Evolutionary conservation across 2,329 filamentous ascomycete genomes (phyloP), one percentile per base, ranked within the genome.

Genomic region (Apiospora aurea): DNA sequence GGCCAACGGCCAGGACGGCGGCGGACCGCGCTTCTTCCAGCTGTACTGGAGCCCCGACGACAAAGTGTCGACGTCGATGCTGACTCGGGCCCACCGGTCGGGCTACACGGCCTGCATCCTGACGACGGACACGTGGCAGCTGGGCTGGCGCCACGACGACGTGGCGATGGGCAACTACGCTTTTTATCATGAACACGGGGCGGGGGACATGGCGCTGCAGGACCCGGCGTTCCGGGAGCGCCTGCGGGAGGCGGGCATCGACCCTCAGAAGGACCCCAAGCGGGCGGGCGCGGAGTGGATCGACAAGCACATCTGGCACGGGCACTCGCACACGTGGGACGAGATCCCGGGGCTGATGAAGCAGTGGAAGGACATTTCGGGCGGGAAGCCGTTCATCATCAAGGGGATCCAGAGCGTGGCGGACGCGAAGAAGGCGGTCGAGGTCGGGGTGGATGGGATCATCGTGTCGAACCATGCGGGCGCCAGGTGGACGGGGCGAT

Each of bases 41-140:
- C 82, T 92, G 0, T 92, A 92, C 78, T 87, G 88, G 86, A 88
- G 88, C 1, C 88, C 91, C 71, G 89, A 92, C 74, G 88, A 91
- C 72, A 87, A 88, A 1, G 71, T 72, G 11, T 44, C 71, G 21
- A 46, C 88, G 1, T 88, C 85, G 0, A 79, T 91, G 5, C 80
- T 91, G 4, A 82, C 82, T n/a, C 81, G 89, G 21, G 89, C 89
- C 0, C 80, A 84, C 73, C 80, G 87, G 1, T 82, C 80, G 6
- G 89, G 89, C 0, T 92, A 88, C 78, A 83, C 85, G 2, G 90
- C 85, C 0, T 87, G 87, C 71, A 87, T 92, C 8, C 80, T 92
- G 1, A 92, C 89, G 0, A 85, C 89, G 0, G 90, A 92, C 78
- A 92, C 89, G 0, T 91, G 88, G 89, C 87, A 90, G 76, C 83